Evolutionary conservation across 768 basidiomycete genomes (phyloP).

Genomic region (Lanmaoa rubissima): DNA sequence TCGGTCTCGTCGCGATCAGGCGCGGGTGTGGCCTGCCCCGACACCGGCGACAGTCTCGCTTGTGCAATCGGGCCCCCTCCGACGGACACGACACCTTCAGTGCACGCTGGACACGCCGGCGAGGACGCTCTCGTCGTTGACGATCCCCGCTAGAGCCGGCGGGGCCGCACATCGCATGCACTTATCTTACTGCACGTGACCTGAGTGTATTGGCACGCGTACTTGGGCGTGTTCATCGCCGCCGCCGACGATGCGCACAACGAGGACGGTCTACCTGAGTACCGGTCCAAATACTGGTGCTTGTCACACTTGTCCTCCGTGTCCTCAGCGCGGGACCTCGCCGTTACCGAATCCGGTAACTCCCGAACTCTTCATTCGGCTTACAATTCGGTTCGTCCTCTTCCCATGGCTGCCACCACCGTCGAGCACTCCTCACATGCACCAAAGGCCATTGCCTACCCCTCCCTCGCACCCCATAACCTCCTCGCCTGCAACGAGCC

Average conservation of each 20-base stretch:
- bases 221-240: slow-evolving; percentile 1
- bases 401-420: slow-evolving; percentile 36
- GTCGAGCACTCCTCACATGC: slow-evolving; percentile 68
- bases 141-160: slow-evolving; percentile 11
- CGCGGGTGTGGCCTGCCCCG: background rate
- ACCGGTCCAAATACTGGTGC: background rate
- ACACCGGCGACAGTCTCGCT: background rate
- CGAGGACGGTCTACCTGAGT: background rate
- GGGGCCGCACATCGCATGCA: slow-evolving; percentile 12
- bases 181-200: slow-evolving; percentile 30
- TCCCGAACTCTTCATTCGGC: slow-evolving; percentile 8
- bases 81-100: background rate
- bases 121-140: background rate
- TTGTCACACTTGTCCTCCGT: background rate
- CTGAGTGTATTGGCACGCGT: slow-evolving; percentile 3
- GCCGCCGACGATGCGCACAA: background rate
- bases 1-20: slow-evolving; percentile 20
- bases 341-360: slow-evolving; percentile 17
- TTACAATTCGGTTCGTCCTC: background rate
- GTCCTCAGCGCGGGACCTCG: background rate
- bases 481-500: slow-evolving; percentile 67
- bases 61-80: slow-evolving; percentile 2
- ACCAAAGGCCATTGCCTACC: slow-evolving; percentile 64
- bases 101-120: slow-evolving; percentile 6
- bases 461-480: slow-evolving; percentile 64